Evolutionary conservation across 305 asterid genomes (phyloP).

Genomic region (Rubia occidens): DNA sequence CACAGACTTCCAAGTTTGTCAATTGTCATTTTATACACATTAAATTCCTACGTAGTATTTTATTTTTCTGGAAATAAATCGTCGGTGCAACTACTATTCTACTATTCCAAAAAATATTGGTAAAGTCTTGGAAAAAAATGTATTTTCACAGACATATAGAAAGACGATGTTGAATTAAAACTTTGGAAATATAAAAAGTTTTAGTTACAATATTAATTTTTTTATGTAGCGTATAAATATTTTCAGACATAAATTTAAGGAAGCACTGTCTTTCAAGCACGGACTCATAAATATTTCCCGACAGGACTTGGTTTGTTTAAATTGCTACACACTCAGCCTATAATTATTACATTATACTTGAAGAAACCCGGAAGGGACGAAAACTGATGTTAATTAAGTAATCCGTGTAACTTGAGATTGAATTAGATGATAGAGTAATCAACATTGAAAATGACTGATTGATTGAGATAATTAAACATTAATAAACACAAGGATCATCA

Average conservation of each 20-base stretch:
- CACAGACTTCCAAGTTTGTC: conserved; percentile 17
- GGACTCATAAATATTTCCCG: neutral
- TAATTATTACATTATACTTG: neutral
- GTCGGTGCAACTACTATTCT: neutral
- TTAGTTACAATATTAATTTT: too few relatives aligned
- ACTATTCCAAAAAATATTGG: neutral
- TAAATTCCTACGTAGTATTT: too few relatives aligned
- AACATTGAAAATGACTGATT: neutral
- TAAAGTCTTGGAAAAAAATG: too few relatives aligned
- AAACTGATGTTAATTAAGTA: neutral
- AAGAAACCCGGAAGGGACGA: neutral
- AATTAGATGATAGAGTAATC: neutral
- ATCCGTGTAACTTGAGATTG: neutral
- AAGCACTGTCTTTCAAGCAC: too few relatives aligned
- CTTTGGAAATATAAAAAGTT: too few relatives aligned
- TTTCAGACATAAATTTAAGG: too few relatives aligned
- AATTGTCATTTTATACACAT: neutral
- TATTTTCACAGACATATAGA: too few relatives aligned
- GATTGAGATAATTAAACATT: neutral
- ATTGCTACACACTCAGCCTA: neutral
- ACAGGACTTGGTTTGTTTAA: neutral
- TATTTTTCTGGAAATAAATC: too few relatives aligned
- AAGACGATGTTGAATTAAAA: too few relatives aligned
- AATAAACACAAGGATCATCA: neutral
- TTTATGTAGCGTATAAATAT: too few relatives aligned